Evolutionary conservation across 1,284 basidiomycete genomes (phyloP), one percentile per base, ranked within the genome.

Genomic region (Leccinum colubrinum): DNA sequence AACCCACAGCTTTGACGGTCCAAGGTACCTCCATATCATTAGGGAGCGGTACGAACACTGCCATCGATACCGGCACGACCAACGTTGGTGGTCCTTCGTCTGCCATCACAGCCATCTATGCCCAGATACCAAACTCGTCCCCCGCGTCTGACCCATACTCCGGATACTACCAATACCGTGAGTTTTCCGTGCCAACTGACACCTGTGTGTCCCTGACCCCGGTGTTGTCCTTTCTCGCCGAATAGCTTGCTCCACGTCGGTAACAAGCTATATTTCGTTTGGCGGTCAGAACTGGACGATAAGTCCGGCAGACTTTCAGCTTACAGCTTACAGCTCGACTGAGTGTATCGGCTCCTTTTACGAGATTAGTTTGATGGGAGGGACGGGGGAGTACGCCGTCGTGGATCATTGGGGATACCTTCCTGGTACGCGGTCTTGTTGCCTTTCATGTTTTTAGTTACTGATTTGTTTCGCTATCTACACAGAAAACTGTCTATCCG

Each of bases 371-470:
- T 65, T 71, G 56, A 69, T 69, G 35, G 64, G 67, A 48, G 14
- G 8, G 7, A 6, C 27, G 25, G 69, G 55, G 3, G 53, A 70
- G 73, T 41, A 25, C 70, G 11, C 74, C 74, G 0, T 59, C 69
- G 54, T 83, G 79, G 77, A 82, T 86, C 63, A 70, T 85, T 17
- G 85, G 85, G 9, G 85, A 83, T 59, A 78, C 22, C 81, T 86
- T 86, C 75, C 67, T 80, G 30, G 30, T 33, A 33, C 30, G 30
- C 30, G 30, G 30, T 33, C 30, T 33, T 33, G 30, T 33, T 33
- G 9, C 30, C 30, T 9, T 33, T 33, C 30, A 30, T 30, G 30
- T 30, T 30, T 30, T 33, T 33, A 33, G 30, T 33, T 33, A 9
- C 30, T 33, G 30, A 33, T 33, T 33, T 9, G 30, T 33, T 33